Percentiles rank a stretch among this genome's conserved stretches.
Evolutionary conservation across 2,329 filamentous ascomycete genomes (phyloP).

Genomic region (Penicillium frequentans): DNA sequence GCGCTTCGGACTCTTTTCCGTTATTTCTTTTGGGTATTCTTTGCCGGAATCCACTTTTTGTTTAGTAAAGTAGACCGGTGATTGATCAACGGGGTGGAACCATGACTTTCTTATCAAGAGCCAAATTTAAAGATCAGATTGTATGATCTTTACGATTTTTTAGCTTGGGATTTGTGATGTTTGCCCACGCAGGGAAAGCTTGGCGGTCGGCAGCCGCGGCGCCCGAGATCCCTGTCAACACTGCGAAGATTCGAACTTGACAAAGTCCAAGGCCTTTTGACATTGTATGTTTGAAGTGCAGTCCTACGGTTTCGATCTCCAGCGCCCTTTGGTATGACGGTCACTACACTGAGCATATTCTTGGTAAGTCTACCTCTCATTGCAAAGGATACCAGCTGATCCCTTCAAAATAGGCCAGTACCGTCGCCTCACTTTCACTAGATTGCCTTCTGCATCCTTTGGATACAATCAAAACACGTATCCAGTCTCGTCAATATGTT

Average conservation of each 20-base stretch:
- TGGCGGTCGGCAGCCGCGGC: not conserved
- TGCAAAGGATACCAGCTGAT: not conserved
- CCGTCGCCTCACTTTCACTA: not conserved
- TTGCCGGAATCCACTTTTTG: not conserved
- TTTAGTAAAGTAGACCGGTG: not conserved
- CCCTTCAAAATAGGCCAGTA: not conserved
- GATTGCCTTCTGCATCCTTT: not conserved
- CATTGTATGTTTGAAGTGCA: no score
- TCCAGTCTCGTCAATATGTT: not conserved
- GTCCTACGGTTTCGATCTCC: not conserved
- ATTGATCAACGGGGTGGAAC: not conserved
- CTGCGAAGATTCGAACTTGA: not conserved
- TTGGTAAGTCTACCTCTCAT: not conserved
- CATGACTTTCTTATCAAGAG: not conserved
- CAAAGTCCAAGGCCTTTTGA: no score
- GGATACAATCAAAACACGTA: not conserved
- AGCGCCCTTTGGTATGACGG: not conserved
- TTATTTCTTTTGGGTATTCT: not conserved
- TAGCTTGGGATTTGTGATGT: not conserved
- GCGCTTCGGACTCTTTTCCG: conserved; percentile 3
- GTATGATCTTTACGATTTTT: not conserved
- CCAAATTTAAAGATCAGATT: not conserved
- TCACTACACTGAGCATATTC: not conserved
- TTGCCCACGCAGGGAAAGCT: not conserved
- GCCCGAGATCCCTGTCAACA: not conserved